Conservation (phyloP, 2,329 filamentous ascomycete species). For the Verticillium nonalfalfae region DNA sequence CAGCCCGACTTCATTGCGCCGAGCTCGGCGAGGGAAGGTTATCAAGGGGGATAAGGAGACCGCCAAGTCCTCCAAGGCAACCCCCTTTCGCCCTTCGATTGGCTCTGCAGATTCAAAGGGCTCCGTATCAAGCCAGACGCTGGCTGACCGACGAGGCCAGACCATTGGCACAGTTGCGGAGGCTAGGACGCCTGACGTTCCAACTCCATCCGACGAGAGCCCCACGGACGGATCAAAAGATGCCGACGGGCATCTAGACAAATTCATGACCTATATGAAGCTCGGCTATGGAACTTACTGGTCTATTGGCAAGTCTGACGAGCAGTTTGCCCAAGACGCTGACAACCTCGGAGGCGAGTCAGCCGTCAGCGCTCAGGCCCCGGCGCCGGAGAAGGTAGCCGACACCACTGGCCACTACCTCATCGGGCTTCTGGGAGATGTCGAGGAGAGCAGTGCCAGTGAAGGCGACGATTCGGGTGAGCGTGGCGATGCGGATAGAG, state of each 20-base stretch:
- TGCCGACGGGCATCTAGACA: conserved; percentile 40
- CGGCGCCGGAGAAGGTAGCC: neutral
- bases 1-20: conserved; percentile 63
- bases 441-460: conserved; percentile 20
- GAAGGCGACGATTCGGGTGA: conserved; percentile 15
- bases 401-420: conserved; percentile 45
- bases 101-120: neutral
- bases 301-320: conserved; percentile 25
- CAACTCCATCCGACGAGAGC: neutral
- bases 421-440: conserved; percentile 57
- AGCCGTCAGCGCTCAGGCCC: neutral
- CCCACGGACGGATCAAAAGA: conserved; percentile 8
- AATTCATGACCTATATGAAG: conserved; percentile 58
- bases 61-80: too few relatives aligned
- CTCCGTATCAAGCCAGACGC: conserved; percentile 6
- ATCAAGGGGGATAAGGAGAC: neutral
- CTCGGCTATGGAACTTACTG: conserved; percentile 63
- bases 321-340: neutral
- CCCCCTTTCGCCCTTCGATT: neutral
- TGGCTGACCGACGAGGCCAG: conserved; percentile 10
- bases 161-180: conserved; percentile 9
- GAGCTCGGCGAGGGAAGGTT: conserved; percentile 33
- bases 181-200: conserved; percentile 4
- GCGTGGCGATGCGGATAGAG: neutral
- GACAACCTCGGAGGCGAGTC: neutral